phyloP scores from a whole-genome alignment of 1,284 basidiomycete genomes.

The Neolentinus lepideus region DNA sequence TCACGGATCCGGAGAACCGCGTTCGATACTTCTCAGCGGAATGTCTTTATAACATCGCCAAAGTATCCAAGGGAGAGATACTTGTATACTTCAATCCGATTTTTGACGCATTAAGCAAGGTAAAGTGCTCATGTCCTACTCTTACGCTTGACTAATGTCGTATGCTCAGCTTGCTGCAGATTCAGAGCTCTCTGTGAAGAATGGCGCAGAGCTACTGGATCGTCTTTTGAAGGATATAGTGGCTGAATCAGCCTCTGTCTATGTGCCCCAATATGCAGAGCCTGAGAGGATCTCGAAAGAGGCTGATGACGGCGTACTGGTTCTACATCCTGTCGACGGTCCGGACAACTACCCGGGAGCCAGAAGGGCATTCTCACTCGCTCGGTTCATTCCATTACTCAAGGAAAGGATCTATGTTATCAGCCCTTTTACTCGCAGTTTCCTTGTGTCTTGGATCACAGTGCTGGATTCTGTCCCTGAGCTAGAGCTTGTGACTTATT shows the following conservation, averaged over 20 bases:
- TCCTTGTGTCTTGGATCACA: slow-evolving; percentile 94
- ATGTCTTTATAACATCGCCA: slow-evolving; percentile 97
- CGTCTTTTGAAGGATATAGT: slow-evolving; percentile 97
- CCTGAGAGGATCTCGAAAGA: slow-evolving; percentile 57
- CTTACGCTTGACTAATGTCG: slow-evolving; percentile 7
- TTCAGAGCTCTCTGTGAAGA: slow-evolving; percentile 95
- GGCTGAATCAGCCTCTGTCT: slow-evolving; percentile 92
- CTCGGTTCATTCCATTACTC: slow-evolving; percentile 91
- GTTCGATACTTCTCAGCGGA: slow-evolving; percentile 97
- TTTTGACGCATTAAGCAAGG: slow-evolving; percentile 96
- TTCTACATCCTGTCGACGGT: slow-evolving; percentile 51
- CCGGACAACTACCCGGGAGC: slow-evolving; percentile 41
- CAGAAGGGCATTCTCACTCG: slow-evolving; percentile 87
- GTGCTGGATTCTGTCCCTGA: slow-evolving; percentile 97
- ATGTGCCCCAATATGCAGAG: slow-evolving; percentile 86
- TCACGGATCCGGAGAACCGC: slow-evolving; percentile 91
- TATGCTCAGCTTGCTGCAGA: slow-evolving; percentile 83
- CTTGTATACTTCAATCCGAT: slow-evolving; percentile 98
- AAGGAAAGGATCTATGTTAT: slow-evolving; percentile 92
- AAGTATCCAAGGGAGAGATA: slow-evolving; percentile 97
- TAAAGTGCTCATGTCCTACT: slow-evolving; percentile 27
- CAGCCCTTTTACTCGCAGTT: slow-evolving; percentile 94
- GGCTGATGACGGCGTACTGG: slow-evolving; percentile 49
- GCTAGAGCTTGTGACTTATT: slow-evolving; percentile 88
- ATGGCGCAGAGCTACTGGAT: slow-evolving; percentile 97